Evolutionary conservation across 441 rosid genomes (phyloP).

Genomic region (Euphorbia corollata): DNA sequence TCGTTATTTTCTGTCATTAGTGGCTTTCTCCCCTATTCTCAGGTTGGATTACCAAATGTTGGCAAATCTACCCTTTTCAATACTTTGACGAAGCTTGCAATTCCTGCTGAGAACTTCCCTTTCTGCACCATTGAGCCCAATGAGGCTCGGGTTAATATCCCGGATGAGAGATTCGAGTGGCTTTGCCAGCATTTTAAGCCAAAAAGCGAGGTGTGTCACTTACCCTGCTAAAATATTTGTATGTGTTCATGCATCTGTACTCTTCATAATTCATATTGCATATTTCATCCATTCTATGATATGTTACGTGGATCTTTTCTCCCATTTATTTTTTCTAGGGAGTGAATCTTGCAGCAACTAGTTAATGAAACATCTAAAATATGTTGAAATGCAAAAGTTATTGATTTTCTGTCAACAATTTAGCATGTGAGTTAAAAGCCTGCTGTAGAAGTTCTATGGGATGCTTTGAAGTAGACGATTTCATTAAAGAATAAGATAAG

Average conservation of each 20-base stretch:
- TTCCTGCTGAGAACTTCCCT: conserved; percentile 98
- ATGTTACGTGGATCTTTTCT: neutral
- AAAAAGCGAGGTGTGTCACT: conserved; percentile 57
- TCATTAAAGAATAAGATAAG: neutral
- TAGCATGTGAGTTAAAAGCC: neutral
- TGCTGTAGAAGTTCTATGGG: neutral
- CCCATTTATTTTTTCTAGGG: neutral
- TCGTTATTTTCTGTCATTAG: neutral
- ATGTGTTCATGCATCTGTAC: neutral
- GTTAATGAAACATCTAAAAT: neutral
- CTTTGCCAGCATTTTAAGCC: conserved; percentile 80
- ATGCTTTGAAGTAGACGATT: neutral
- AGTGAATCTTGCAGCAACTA: neutral
- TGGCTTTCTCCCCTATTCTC: conserved; percentile 12
- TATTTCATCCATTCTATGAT: neutral
- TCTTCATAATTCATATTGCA: neutral
- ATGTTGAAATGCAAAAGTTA: conserved; percentile 3
- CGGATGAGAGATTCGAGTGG: conserved; percentile 96
- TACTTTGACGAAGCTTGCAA: conserved; percentile 81
- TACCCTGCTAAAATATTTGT: neutral
- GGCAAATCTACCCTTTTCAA: conserved; percentile 96
- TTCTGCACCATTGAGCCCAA: conserved; percentile 97
- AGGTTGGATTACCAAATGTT: conserved; percentile 97
- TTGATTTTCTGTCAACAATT: neutral
- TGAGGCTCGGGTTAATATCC: conserved; percentile 89